A percentile compares a stretch with the other conserved stretches of the same genome.
Conservation (phyloP, 2,329 filamentous ascomycete genomes). For the Sporothrix humicola region DNA sequence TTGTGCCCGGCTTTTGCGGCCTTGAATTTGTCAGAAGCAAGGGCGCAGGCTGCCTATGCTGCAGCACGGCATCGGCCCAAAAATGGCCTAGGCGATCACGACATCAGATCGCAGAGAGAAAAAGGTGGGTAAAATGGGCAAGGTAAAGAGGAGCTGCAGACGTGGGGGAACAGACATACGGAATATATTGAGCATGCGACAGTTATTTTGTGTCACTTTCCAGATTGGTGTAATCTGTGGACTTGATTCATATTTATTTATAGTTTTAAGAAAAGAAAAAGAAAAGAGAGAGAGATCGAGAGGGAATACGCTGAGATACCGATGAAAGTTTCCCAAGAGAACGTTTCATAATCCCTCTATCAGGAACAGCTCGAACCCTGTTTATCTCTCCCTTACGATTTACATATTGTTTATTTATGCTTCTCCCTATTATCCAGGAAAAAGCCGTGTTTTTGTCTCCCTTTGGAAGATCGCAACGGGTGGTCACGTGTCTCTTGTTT, state of each 20-base stretch:
- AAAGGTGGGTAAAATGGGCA: neutral
- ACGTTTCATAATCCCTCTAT: neutral
- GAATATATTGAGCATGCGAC: too few species aligned
- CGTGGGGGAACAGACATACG: neutral
- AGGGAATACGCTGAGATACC: too few species aligned
- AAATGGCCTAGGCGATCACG: slow-evolving; percentile 32
- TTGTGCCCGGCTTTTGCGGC: neutral
- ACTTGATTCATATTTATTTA: too few species aligned
- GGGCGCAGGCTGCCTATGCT: neutral
- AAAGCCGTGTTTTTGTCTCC: neutral
- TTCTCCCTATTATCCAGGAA: neutral
- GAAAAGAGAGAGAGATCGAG: too few species aligned
- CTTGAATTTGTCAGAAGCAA: slow-evolving; percentile 30
- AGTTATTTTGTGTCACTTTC: too few species aligned
- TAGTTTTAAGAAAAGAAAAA: too few species aligned
- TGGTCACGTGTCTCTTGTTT: slow-evolving; percentile 3
- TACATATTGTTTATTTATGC: neutral
- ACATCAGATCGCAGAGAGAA: slow-evolving; percentile 13
- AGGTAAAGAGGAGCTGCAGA: neutral
- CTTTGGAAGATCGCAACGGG: neutral
- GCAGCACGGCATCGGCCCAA: slow-evolving; percentile 31
- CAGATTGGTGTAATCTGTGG: too few species aligned
- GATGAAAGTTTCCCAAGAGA: too few species aligned
- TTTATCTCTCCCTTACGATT: neutral
- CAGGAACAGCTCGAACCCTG: neutral